These are phyloP conservation scores for Fragaria nilgerrensis DNA, from an alignment of 306 rosid species.

Conservation along the genomic window DNA sequence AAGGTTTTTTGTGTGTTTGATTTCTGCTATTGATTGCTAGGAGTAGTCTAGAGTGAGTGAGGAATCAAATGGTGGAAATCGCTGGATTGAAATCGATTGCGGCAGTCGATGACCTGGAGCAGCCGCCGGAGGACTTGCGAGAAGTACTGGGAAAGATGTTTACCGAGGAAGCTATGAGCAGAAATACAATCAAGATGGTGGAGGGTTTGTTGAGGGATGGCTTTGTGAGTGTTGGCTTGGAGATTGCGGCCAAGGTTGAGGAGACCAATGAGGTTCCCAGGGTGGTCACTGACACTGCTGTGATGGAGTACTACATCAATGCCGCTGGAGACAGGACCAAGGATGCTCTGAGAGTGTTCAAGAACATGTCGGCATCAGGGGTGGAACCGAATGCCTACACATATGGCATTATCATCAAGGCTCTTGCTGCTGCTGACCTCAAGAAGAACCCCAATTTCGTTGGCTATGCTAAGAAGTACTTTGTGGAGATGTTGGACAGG, in stretches of 20 bases:
- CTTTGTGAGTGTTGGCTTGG: background rate
- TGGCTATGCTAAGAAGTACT: background rate
- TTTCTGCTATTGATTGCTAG: too few species aligned
- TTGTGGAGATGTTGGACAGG: constrained; percentile 7
- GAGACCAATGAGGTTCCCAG: background rate
- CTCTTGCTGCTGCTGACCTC: background rate
- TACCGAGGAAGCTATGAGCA: background rate
- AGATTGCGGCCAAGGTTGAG: background rate
- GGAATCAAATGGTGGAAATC: too few species aligned
- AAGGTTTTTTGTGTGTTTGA: too few species aligned
- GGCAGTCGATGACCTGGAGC: background rate
- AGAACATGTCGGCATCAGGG: background rate
- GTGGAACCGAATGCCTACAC: constrained; percentile 2
- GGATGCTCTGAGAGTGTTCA: background rate
- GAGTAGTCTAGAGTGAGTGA: too few species aligned
- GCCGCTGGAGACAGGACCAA: background rate
- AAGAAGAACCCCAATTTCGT: background rate
- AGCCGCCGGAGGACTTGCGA: background rate
- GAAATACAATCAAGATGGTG: background rate
- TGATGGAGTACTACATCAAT: background rate
- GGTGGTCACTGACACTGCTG: background rate
- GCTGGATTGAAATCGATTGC: background rate
- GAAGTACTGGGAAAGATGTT: background rate
- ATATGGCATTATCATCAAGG: background rate
- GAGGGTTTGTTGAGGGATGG: constrained; percentile 1